Evolutionary conservation across 1,284 basidiomycete species (phyloP), one percentile per base, ranked within the genome.

Genomic region (Ceratobasidium sp.): DNA sequence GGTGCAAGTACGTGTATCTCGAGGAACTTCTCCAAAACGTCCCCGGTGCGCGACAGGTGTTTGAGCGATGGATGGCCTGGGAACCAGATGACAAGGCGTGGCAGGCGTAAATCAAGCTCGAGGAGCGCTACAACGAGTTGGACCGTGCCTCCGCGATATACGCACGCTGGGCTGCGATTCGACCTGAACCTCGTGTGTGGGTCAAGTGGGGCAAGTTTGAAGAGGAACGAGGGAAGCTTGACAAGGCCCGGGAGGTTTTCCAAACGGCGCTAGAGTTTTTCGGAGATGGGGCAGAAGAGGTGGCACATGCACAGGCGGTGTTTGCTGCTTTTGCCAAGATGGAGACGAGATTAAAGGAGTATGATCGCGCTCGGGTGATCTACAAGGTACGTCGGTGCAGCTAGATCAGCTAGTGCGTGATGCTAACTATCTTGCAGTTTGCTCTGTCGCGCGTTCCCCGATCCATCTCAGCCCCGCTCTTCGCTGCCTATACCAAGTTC

Each of bases 51-150:
- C 88, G 96, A 10, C 96, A 98, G 78, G 93, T 99, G 69, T 99
- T 99, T 75, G 97, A 99, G 79, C 86, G 96, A 54, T 99, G 96
- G 96, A 97, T 99, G 94, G 86, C 91, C 73, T 99, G 97, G 97
- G 95, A 99, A 78, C 97, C 97, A 0, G 94, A 98, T 76, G 97
- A 99, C 85, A 98, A 98, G 82, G 95, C 96, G 5, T 99, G 96
- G 97, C 92, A 94, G 77, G 93, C 94, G 12, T 99, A 97, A 79
- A 94, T 99, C 84, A 96, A 98, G 82, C 83, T 99, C 78, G 97
- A 99, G 81, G 88, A 92, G 76, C 86, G 96, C 54, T 99, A 99
- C 78, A 83, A 90, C 73, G 97, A 99, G 80, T 80, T 89, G 42
- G 96, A 98, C 75, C 85, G 95, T 12, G 96, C 95, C 1, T 96